Evolutionary conservation across 192 early-diverging fungal species (phyloP), one percentile per base, ranked within the genome.

Genomic region (Gryganskiella cystojenkinii): DNA sequence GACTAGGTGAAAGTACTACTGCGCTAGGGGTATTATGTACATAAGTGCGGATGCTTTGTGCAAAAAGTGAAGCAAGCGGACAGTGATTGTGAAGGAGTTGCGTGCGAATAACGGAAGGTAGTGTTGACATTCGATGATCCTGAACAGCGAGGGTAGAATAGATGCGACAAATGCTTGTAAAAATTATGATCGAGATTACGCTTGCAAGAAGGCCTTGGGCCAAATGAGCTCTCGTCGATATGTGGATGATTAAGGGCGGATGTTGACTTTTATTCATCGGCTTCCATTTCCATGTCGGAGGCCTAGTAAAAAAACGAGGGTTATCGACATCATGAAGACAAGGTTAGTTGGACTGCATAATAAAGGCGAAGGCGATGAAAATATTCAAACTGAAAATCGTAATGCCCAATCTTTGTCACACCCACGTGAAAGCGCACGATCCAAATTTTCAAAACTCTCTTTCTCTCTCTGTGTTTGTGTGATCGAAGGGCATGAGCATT

Each of bases 401-500:
- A 5, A 40, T 9, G 13, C 13, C 37, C 37, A 40, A 40, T 40
- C 37, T 13, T 40, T 40, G 37, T 40, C 37, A 40, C 37, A 40
- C 37, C 37, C 37, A 40, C 13, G 52, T 25, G 30, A 11, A 54
- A 54, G 28, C 25, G 19, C 47, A 31, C 11, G 11, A 54, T 15
- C 28, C 52, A 25, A 11, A 11, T 31, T 25, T 54, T 11, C 22
- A 54, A 13, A 40, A 13, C 37, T 40, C 37, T 40, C n/a, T n/a
- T n/a, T n/a, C n/a, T n/a, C n/a, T n/a, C n/a, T n/a, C n/a, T n/a
- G n/a, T n/a, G n/a, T 40, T 40, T 20, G 49, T 34, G 49, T 5
- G 22, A 55, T 20, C 66, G 67, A n/a, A 84, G 80, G 51, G 7
- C 49, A 50, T 40, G 33, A 46, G 56, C n/a, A n/a, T n/a, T n/a